A percentile compares a stretch with the other conserved stretches of the same genome.
phyloP scores from a whole-genome alignment of 2,329 filamentous ascomycete genomes.

The Fusarium clavum region DNA sequence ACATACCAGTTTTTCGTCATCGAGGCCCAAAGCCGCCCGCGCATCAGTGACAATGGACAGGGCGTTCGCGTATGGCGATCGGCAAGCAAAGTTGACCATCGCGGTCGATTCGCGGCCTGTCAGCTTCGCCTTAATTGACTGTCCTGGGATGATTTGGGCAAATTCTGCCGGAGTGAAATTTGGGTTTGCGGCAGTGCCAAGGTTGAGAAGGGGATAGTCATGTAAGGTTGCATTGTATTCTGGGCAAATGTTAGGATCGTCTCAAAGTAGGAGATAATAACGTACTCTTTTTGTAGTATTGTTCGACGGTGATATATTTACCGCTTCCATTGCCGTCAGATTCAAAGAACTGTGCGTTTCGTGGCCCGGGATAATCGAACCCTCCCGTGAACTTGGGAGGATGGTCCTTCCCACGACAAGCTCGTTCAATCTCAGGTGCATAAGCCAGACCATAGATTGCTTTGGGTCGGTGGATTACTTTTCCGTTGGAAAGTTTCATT shows the following conservation, averaged over 20 bases:
- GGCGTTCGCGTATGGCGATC: slow-evolving; percentile 74
- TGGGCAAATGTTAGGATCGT: slow-evolving; percentile 32
- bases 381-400: slow-evolving; percentile 39
- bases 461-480: slow-evolving; percentile 48
- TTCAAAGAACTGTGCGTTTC: slow-evolving; percentile 50
- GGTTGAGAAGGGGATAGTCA: slow-evolving; percentile 72
- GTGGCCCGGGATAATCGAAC: slow-evolving; percentile 50
- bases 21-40: slow-evolving; percentile 68
- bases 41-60: slow-evolving; percentile 71
- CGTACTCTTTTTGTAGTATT: slow-evolving; percentile 60
- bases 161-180: slow-evolving; percentile 75
- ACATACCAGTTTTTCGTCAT: slow-evolving; percentile 56
- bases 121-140: slow-evolving; percentile 71
- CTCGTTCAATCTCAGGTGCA: slow-evolving; percentile 36
- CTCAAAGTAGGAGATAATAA: not conserved
- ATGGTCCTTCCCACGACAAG: slow-evolving; percentile 27
- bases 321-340: slow-evolving; percentile 35
- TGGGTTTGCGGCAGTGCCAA: slow-evolving; percentile 68
- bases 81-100: slow-evolving; percentile 81
- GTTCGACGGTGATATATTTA: slow-evolving; percentile 53
- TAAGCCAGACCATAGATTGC: slow-evolving; percentile 48
- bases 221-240: slow-evolving; percentile 53
- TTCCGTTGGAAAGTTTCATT: slow-evolving; percentile 49
- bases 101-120: slow-evolving; percentile 68
- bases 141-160: slow-evolving; percentile 72